Evolutionary conservation across 768 basidiomycete species (phyloP), one percentile per base, ranked within the genome.

Genomic region (Amanita subjunquillea): DNA sequence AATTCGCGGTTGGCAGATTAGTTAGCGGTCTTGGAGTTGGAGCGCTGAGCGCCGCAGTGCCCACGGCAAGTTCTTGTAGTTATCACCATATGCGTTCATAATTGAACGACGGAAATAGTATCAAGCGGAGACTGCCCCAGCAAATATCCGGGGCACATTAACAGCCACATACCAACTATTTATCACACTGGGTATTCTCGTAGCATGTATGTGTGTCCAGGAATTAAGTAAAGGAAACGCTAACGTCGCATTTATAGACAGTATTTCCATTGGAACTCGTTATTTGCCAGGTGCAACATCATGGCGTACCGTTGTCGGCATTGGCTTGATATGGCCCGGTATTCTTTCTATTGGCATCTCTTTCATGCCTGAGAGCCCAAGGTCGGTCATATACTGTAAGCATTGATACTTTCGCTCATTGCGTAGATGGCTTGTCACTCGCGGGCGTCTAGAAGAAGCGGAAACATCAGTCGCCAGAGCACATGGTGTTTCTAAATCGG

Each of bases 51-150:
- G 80, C 82, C 30, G 82, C 78, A 6, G 82, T 86, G 0, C 85
- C 83, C 0, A 80, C 85, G 69, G 77, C 76, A 51, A 20, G 62
- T 53, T 13, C 29, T 39, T 23, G 6, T 40, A 39, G 29, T 29
- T 8, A 20, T 47, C 34, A 20, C 38, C 23, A 39, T 40, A 43
- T 49, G 29, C 46, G 38, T 48, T 46, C 25, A 34, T 44, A 17
- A 55, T 55, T 45, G 30, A 12, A 42, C 46, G 46, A 23, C 25
- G 12, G 50, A 38, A 37, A 36, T 48, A 78, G 74, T 86, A 83
- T 62, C 80, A 84, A 74, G 81, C 82, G 7, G 85, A 87, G 64
- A 82, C 80, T 0, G 84, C 83, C 0, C 87, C 86, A 10, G 72
- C 80, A 9, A 78, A 85, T 56, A 80, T 88, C 52, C 77, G 86